Base-by-base conservation (phyloP, 2,329 filamentous ascomycete genomes). In the Zymoseptoria tritici region DNA sequence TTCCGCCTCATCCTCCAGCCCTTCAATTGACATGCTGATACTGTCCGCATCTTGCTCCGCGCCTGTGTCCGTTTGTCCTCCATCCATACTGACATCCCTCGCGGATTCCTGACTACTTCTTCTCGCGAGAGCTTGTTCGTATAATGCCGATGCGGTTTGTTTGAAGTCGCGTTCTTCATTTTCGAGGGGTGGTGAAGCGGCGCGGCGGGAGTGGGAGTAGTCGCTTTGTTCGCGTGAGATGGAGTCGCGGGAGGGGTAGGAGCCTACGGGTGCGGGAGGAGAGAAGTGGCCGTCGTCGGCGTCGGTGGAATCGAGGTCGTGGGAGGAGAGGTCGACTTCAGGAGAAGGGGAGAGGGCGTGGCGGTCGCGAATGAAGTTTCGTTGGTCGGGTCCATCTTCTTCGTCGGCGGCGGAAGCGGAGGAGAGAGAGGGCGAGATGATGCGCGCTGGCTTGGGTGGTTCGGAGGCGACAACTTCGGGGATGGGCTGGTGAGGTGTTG, bases 131-230 rank as follows among this genome's bases (percentile, higher is more conserved):
- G 76, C 63, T 74, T 78, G 65, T 80, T 81, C 76, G 82, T 84
- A 90, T 68, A 97, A 83, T 54, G 88, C 90, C 66, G 91, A 90
- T 16, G 94, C 94, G 1, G 92, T 97, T 76, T 96, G 90, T 6
- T 93, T 97, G 72, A 99, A 99, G 75, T 97, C 94, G 71, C 89
- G 90, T 79, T 97, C 93, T 68, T 97, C 93, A 69, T 89, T 91
- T 77, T 97, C 93, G 46, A 97, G 81, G 16, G 91, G 91, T 56
- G 93, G 92, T 64, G 90, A 94, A 22, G 88, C 85, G n/a, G 87
- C 88, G 61, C 89, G 85, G 62, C 85, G 81, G 62, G 83, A 85
- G 67, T 87, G 83, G 54, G 78, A 74, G 56, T 81, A 77, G 62
- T 76, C 77, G 60, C 68, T 75, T 51, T 76, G 73, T 19, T 73